Evolutionary conservation across 768 basidiomycete species (phyloP), one percentile per base, ranked within the genome.

Genomic region (Thelephora ganbajun): DNA sequence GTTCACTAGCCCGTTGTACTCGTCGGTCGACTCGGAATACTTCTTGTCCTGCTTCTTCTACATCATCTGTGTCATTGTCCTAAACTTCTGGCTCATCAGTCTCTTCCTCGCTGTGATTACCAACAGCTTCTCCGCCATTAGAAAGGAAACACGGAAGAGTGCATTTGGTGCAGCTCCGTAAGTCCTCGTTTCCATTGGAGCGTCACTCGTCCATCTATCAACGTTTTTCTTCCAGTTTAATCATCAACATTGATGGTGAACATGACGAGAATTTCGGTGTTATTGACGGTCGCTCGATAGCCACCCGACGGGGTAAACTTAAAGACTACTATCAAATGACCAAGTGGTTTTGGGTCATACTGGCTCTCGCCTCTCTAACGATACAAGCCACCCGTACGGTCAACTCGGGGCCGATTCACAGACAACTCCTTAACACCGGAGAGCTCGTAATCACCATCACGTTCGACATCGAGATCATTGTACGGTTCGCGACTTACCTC

Each of bases 71-170:
- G 68, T 97, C 51, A 66, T 98, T 53, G 74, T 96, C 19, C 72
- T 97, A 55, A 94, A 97, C 62, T 89, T 96, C 60, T 90, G 88
- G 88, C 70, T 94, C 50, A 82, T 93, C 69, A 91, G 91, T 59
- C 63, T 96, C 39, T 85, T 93, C 59, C 88, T 96, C 48, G 92
- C 93, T 14, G 91, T 96, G n/a, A 93, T 94, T 53, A 89, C 90
- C 23, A 85, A 90, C 57, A 87, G 87, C 0, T 98, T 98, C 61
- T 78, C 79, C 14, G 86, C 84, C 13, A 96, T 96, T 51, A 71
- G 89, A 33, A 73, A 77, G 3, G 81, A 89, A 57, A 96, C 93
- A 2, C 77, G 80, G 60, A 84, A 83, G 60, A 91, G 87, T 61
- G 94, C 93, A 0, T 98, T 97, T 60, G 91, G 90, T 33, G 88